Base-by-base conservation (phyloP, 2,329 filamentous ascomycete genomes). In the Fusarium beomiforme region DNA sequence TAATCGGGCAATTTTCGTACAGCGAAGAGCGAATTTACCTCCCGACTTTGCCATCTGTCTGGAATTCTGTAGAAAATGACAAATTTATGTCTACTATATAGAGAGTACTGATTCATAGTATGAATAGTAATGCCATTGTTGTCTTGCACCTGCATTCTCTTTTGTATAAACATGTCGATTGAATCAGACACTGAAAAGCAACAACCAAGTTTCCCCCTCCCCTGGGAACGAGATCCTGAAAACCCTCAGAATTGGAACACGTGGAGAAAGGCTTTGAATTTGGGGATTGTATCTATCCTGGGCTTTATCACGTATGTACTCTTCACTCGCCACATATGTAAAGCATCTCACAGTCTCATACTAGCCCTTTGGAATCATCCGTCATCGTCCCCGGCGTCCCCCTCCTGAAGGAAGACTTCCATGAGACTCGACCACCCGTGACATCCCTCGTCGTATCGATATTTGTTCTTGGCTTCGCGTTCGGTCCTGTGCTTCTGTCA, bases 361-460 rank as follows among this genome's bases (percentile, higher is more conserved):
- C 13, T 4, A 59, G 64, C 14, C 64, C 64, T 0, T 21, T 67
- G 17, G 53, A 67, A 53, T 67, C 64, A 0, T 59, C 64, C 4
- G 29, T 67, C 34, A 67, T 67, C 7, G 53, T 67, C 9, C 60
- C 60, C 5, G 64, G 60, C 2, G 64, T 67, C 17, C 53, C 60
- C 2, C 60, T 67, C 31, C 29, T 67, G 3, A 65, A 59, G 43
- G n/a, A 59, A 3, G 64, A 65, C 19, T 43, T 67, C 16, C 17
- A 42, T 8, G 64, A 67, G 24, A 65, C 34, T 0, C 23, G 56
- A 19, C 37, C 49, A 21, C 39, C 80, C 2, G 57, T 67, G 78
- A 44, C 44, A 11, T 65, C 59, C 1, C 63, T 65, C 2, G 50
- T 65, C 11, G 58, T 65, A 1, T 68, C 39, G 0, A 68, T 68